These are phyloP conservation scores for Colletotrichum horii DNA, from an alignment of 2,329 filamentous ascomycete species.

Conservation along the genomic window DNA sequence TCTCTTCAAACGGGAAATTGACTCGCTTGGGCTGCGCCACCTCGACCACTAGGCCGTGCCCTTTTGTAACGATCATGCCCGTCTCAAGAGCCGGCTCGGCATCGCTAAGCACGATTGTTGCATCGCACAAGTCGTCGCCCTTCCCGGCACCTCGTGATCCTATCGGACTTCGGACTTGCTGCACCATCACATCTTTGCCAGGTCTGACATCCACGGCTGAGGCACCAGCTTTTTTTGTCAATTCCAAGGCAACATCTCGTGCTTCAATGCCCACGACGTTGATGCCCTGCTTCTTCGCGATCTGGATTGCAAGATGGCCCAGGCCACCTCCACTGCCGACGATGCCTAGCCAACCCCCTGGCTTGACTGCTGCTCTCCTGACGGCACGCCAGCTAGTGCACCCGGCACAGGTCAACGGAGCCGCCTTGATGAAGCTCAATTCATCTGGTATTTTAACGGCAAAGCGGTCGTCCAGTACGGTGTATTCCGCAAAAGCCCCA, in stretches of 20 bases:
- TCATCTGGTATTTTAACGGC: slow-evolving; percentile 52
- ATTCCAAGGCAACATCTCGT: slow-evolving; percentile 54
- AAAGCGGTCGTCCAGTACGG: slow-evolving; percentile 51
- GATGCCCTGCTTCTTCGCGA: slow-evolving; percentile 83
- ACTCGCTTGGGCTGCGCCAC: slow-evolving; percentile 55
- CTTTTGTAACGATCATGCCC: slow-evolving; percentile 60
- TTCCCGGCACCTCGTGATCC: slow-evolving; percentile 47
- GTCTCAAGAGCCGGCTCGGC: slow-evolving; percentile 52
- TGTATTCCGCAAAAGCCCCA: slow-evolving; percentile 64
- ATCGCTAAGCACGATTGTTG: slow-evolving; percentile 58
- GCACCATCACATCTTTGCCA: slow-evolving; percentile 51
- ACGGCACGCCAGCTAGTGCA: slow-evolving; percentile 54
- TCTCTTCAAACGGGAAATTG: slow-evolving; percentile 44
- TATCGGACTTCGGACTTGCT: slow-evolving; percentile 52
- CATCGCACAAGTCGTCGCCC: slow-evolving; percentile 33
- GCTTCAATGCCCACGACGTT: slow-evolving; percentile 75
- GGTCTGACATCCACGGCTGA: slow-evolving; percentile 57
- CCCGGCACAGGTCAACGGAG: slow-evolving; percentile 62
- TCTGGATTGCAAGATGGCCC: slow-evolving; percentile 73
- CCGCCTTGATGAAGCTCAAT: slow-evolving; percentile 54
- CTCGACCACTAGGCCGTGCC: slow-evolving; percentile 63
- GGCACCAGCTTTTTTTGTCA: slow-evolving; percentile 53
- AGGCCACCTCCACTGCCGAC: slow-evolving; percentile 79
- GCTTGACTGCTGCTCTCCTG: slow-evolving; percentile 39
- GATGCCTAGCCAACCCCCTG: slow-evolving; percentile 73